Conservation (phyloP, 306 rosid genomes). For the Casuarina cunninghamiana region DNA sequence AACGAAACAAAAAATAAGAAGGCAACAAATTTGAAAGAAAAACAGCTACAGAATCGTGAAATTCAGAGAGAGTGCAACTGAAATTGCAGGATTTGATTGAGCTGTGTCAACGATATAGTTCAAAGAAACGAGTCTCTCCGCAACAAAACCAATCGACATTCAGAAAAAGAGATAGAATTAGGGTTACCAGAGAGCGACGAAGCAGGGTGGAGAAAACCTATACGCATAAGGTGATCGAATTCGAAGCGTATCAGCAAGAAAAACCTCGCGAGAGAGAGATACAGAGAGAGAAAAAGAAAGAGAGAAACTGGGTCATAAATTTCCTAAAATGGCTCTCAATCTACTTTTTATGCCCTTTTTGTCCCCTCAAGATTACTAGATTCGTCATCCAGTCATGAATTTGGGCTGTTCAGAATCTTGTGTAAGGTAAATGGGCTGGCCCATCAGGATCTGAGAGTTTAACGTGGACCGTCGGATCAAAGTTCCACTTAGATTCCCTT, state of each 20-base stretch:
- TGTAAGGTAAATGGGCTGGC: background rate
- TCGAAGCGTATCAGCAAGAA: conserved; percentile 5
- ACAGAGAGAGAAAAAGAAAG: background rate
- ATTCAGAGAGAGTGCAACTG: background rate
- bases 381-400: background rate
- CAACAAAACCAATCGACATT: background rate
- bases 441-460: background rate
- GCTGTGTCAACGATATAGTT: background rate
- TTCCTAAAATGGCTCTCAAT: conserved; percentile 11
- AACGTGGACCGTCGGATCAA: too few relatives aligned
- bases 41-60: background rate
- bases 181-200: background rate
- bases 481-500: too few relatives aligned
- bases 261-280: conserved; percentile 5
- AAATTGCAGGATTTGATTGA: conserved; percentile 1
- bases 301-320: conserved; percentile 1
- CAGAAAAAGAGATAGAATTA: background rate
- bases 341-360: background rate
- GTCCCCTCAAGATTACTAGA: background rate
- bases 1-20: background rate
- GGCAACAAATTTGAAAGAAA: background rate
- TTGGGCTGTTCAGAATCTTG: background rate
- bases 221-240: background rate
- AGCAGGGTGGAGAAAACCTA: background rate
- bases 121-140: background rate